Base-by-base conservation (phyloP, 352 stramenopile species). In the Pythium coloratum region DNA sequence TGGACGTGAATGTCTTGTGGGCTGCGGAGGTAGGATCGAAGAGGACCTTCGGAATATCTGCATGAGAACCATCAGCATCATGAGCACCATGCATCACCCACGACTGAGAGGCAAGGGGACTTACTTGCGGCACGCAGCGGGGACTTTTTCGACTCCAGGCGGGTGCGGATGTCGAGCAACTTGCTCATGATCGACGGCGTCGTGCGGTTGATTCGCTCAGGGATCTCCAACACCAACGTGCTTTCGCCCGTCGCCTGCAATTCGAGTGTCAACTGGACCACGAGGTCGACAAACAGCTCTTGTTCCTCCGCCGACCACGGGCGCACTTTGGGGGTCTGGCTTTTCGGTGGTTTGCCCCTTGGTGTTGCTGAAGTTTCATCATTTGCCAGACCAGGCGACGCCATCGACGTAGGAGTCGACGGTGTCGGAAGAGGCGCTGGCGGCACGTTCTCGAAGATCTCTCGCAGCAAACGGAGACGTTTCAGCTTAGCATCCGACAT, bases 1-100 rank as follows among this genome's bases (percentile, higher is more conserved):
- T 74, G 58, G 84, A 70, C 14, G 67, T 82, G 55, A 93, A 93
- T 47, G 91, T 84, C 59, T 90, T 91, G 74, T 90, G 66, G 16
- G 80, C 80, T 42, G 80, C 69, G 2, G 84, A 90, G 0, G 51
- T 63, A n/a, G 70, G 44, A 50, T 93, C 78, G 62, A 78, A 90
- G 49, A 92, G 70, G 12, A 71, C 67, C 33, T 76, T 73, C 4
- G 84, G 84, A 5, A 92, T 68, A 66, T 82, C 84, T 92, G 38
- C 20, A 32, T 63, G 55, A 18, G 20, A 55, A 62, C 7, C 20
- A 24, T 64, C 16, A 9, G 6, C n/a, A 63, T 16, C 33, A 36
- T 36, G 12, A 18, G 24, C 2, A 49, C 18, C 2, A 63, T 3
- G 16, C 9, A 38, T 57, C 12, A 1, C 6, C 24, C 36, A 44